These are phyloP conservation scores for Nakataea oryzae DNA, from an alignment of 2,329 filamentous ascomycete genomes.

Conservation along the genomic window DNA sequence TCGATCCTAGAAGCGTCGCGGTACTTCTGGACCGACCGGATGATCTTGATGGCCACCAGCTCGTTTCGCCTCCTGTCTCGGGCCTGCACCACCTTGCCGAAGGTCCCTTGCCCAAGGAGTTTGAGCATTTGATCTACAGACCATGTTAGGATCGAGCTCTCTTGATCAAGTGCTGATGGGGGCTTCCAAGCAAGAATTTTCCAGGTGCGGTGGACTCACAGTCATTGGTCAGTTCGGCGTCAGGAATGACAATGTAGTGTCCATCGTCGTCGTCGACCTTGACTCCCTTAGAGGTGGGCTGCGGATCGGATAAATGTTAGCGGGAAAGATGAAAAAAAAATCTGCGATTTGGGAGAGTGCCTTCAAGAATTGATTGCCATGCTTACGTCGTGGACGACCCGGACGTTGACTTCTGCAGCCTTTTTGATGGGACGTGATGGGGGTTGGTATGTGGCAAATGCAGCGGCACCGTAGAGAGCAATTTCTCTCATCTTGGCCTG, in stretches of 20 bases:
- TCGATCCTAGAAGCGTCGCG: conserved; percentile 93
- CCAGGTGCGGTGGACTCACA: conserved; percentile 53
- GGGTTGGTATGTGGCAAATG: conserved; percentile 71
- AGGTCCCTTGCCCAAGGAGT: conserved; percentile 90
- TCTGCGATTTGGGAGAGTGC: background rate
- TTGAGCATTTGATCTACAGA: conserved; percentile 72
- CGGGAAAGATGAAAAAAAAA: background rate
- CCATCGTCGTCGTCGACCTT: conserved; percentile 95
- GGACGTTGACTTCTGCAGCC: conserved; percentile 64
- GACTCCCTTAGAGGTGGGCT: conserved; percentile 40
- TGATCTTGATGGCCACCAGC: conserved; percentile 89
- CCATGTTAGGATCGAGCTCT: background rate
- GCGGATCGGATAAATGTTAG: conserved; percentile 13
- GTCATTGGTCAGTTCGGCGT: conserved; percentile 76
- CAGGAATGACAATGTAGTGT: conserved; percentile 87
- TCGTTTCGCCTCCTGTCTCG: conserved; percentile 69
- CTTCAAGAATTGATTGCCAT: background rate
- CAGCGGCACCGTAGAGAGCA: conserved; percentile 53
- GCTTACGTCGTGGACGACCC: conserved; percentile 52
- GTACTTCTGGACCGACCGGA: conserved; percentile 96
- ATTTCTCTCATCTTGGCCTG: conserved; percentile 71
- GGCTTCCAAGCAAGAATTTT: conserved; percentile 7
- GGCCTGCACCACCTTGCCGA: conserved; percentile 95
- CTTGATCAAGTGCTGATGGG: conserved; percentile 7
- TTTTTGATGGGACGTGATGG: conserved; percentile 86